Base-by-base conservation (phyloP, 352 stramenopile genomes). In the Phytophthora foliorum region DNA sequence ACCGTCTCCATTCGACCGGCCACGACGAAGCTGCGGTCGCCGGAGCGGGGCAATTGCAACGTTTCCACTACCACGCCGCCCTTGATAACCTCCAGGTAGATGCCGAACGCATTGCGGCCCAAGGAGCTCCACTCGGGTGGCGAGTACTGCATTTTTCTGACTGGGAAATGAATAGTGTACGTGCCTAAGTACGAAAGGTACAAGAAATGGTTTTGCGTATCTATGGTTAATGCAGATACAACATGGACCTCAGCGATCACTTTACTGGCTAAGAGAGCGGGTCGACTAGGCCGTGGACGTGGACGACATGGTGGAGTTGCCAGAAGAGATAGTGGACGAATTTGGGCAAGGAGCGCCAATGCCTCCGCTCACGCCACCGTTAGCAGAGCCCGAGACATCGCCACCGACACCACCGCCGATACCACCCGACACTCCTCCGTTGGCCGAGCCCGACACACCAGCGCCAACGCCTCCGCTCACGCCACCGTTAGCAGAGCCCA, bases 1-100 rank as follows among this genome's bases (percentile, higher is more conserved):
- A 78, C 46, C 6, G 76, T 78, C 63, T 83, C 78, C 80, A 87
- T 87, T 42, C 83, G 86, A 0, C 86, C 82, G 3, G 57, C 69
- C n/a, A 93, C 64, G 6, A 83, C 64, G 68, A 74, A 90, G 67
- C 77, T 88, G 34, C 78, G 63, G 17, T 22, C 32, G 3, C 65
- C 17, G 21, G 31, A 39, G 2, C 76, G 29, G 21, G 80, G 72
- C 29, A 94, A 64, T 17, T 29, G 16, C 17, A 92, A 19, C 13
- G 46, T 76, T 34, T 92, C 81, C 14, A 91, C 50, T 21, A 92
- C 63, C 21, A 87, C 58, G 46, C 84, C 86, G 41, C 69, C 57
- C 56, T 92, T 92, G 63, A 92, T 87, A 31, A 90, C 84, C 25
- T 94, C 86, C 54, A 93, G 42, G n/a, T 62, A 90, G 52, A 93